These are phyloP conservation scores for Phytophthora fragariae DNA, from an alignment of 352 stramenopile species.

Conservation along the genomic window DNA sequence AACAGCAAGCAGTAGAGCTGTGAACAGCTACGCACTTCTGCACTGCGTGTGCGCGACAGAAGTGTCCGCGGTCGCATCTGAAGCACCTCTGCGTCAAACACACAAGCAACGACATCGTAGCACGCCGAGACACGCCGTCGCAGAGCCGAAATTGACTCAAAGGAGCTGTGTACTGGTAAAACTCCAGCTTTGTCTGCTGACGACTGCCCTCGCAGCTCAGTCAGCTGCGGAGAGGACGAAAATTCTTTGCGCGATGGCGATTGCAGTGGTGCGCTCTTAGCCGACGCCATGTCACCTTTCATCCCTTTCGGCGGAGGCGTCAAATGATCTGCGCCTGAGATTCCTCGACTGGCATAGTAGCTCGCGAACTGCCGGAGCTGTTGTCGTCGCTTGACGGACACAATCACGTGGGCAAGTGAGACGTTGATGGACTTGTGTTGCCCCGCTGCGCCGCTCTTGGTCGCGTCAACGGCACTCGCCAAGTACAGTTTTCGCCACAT, in stretches of 20 bases:
- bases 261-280: constrained; percentile 13
- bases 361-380: constrained; percentile 75
- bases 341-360: constrained; percentile 74
- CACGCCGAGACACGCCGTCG: constrained; percentile 23
- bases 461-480: constrained; percentile 48
- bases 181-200: background rate
- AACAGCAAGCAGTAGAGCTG: constrained; percentile 59
- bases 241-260: constrained; percentile 1
- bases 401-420: constrained; percentile 70
- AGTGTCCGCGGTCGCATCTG: constrained; percentile 32
- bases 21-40: constrained; percentile 50
- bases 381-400: constrained; percentile 70
- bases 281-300: background rate
- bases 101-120: constrained; percentile 47
- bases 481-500: constrained; percentile 79
- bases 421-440: constrained; percentile 52
- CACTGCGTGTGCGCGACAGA: constrained; percentile 19
- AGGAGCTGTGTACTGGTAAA: background rate
- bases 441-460: constrained; percentile 15
- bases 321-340: constrained; percentile 65
- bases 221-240: background rate
- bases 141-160: constrained; percentile 23
- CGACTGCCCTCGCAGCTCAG: background rate
- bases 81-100: constrained; percentile 40
- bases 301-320: constrained; percentile 20